Conservation (phyloP, 202 grass and related monocot species). For the Bolboschoenoplectus hybrid region DNA sequence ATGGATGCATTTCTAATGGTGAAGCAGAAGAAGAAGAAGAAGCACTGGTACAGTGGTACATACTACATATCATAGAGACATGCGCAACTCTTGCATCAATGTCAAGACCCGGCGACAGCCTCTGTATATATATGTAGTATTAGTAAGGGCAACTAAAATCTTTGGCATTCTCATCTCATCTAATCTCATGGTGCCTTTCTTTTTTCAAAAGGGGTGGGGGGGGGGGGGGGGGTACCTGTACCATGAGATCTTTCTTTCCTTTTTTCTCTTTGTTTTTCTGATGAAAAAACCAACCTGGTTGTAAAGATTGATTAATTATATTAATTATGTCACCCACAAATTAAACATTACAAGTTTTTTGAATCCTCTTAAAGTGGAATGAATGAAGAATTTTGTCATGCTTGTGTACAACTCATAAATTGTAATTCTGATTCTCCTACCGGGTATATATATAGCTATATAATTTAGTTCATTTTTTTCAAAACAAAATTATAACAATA, state of each 20-base stretch:
- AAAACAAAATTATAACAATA: no score
- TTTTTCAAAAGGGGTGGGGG: background rate
- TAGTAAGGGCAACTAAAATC: constrained; percentile 2
- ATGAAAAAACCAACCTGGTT: background rate
- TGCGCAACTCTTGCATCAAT: background rate
- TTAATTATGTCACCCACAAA: no score
- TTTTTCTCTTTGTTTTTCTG: background rate
- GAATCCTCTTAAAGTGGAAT: background rate
- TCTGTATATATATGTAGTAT: background rate
- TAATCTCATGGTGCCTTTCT: background rate
- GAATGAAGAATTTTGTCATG: background rate
- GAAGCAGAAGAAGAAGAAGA: background rate
- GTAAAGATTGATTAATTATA: no score
- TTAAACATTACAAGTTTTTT: background rate
- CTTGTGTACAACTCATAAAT: background rate
- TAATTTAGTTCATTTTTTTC: no score
- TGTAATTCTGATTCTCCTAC: background rate
- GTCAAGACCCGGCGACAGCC: background rate
- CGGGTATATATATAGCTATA: background rate
- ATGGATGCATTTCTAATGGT: background rate
- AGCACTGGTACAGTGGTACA: background rate
- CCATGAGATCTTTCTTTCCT: background rate
- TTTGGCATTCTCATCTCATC: constrained; percentile 14
- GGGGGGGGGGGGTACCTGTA: background rate
- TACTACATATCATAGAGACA: background rate